Evolutionary conservation across 306 rosid genomes (phyloP).

Genomic region (Malus sieversii): DNA sequence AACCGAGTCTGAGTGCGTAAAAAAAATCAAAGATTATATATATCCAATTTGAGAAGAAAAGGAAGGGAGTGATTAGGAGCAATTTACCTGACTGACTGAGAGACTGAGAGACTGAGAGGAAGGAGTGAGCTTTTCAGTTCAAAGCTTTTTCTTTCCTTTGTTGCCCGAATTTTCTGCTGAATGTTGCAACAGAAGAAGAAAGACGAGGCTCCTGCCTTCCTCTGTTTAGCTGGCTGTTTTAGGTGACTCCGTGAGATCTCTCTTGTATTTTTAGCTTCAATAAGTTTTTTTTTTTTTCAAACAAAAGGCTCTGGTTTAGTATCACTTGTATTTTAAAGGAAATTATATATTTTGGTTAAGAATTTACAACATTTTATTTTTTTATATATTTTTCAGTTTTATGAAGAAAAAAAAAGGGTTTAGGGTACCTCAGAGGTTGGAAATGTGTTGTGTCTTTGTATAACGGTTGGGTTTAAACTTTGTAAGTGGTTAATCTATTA

Average conservation of each 20-base stretch:
- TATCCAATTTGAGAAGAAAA: not conserved
- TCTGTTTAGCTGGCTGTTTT: not conserved
- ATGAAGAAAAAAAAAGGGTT: too few species aligned
- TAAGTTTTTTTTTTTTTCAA: not conserved
- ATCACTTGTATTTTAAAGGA: too few species aligned
- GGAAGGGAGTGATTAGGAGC: not conserved
- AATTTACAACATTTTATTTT: too few species aligned
- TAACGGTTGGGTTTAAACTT: too few species aligned
- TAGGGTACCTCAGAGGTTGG: too few species aligned
- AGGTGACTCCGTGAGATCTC: not conserved
- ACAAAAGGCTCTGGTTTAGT: too few species aligned
- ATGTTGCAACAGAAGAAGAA: not conserved
- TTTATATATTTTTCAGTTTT: too few species aligned
- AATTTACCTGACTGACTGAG: not conserved
- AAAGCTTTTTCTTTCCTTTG: not conserved
- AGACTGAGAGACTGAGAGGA: not conserved
- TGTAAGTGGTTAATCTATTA: too few species aligned
- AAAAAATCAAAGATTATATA: not conserved
- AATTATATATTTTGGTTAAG: too few species aligned
- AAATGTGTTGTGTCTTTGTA: too few species aligned
- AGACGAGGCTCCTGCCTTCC: not conserved
- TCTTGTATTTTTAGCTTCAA: not conserved
- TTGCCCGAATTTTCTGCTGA: not conserved
- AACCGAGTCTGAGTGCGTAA: not conserved
- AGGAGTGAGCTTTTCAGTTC: slow-evolving; percentile 2